Conservation (phyloP, 2,329 filamentous ascomycete genomes). For the Lasiodiplodia sp. region DNA sequence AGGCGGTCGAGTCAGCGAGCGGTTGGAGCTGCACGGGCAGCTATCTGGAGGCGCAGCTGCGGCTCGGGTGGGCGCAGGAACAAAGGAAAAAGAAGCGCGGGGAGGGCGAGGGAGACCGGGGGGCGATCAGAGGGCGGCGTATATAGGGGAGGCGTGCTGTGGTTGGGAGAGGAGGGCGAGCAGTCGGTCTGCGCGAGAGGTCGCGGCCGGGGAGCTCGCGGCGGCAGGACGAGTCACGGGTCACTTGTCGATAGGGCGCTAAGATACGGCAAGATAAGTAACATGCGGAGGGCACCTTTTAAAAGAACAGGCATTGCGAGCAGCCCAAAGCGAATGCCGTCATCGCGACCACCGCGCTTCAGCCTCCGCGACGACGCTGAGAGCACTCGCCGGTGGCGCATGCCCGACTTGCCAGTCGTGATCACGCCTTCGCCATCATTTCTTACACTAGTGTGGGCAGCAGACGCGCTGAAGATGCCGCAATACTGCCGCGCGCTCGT, state of each 20-base stretch:
- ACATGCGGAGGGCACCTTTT: constrained; percentile 6
- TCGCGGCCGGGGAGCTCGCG: constrained; percentile 5
- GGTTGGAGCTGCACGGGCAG: constrained; percentile 25
- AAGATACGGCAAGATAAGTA: constrained; percentile 16
- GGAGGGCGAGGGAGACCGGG: constrained; percentile 2
- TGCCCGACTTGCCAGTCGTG: constrained; percentile 22
- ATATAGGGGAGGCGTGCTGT: constrained; percentile 18
- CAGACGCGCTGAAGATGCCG: constrained; percentile 24
- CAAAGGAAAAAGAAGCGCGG: constrained; percentile 29
- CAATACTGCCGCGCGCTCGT: constrained; percentile 5
- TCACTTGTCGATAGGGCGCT: constrained; percentile 1
- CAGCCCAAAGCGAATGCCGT: constrained; percentile 15
- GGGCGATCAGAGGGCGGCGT: constrained; percentile 11
- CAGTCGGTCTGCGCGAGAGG: constrained; percentile 25
- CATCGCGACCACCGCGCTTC: constrained; percentile 11
- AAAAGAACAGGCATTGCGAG: constrained; percentile 21
- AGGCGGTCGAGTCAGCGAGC: constrained; percentile 25
- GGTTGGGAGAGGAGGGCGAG: constrained; percentile 21
- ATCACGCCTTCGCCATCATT: constrained; percentile 29
- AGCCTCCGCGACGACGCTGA: constrained; percentile 13
- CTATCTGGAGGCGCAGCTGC: constrained; percentile 5
- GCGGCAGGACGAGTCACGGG: constrained; percentile 17
- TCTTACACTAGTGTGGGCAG: constrained; percentile 22
- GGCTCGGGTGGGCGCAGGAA: constrained; percentile 22
- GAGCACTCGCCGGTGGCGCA: constrained; percentile 18